These are phyloP conservation scores for Sisymbrium irio DNA, from an alignment of 345 rosid species.

Conservation along the genomic window DNA sequence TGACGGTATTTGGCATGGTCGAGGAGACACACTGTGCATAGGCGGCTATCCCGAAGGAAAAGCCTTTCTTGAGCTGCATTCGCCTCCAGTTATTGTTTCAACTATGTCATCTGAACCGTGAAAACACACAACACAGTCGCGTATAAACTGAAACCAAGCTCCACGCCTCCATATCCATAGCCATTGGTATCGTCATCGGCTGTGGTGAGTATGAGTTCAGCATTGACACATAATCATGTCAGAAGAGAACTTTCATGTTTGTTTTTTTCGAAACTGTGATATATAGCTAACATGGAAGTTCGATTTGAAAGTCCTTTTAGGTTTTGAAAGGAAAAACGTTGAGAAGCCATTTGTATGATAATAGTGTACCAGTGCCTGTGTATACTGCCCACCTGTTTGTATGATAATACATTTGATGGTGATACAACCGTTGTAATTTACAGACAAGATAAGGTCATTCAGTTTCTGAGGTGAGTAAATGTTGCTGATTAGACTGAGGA, in stretches of 20 bases:
- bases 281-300: conserved; percentile 23
- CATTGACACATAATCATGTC: conserved; percentile 1
- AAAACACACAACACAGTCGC: neutral
- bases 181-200: neutral
- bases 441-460: neutral
- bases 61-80: conserved; percentile 49
- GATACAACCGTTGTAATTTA: neutral
- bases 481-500: neutral
- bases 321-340: neutral
- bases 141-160: neutral
- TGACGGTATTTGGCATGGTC: conserved; percentile 91
- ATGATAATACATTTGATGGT: neutral
- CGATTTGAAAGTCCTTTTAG: neutral
- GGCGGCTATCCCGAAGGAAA: conserved; percentile 58
- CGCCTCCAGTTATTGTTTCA: conserved; percentile 42
- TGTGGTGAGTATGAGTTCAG: neutral
- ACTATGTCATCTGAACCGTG: conserved; percentile 42
- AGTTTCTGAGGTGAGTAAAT: neutral
- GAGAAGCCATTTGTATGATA: conserved; percentile 17
- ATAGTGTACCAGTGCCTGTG: conserved; percentile 7
- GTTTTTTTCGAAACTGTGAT: conserved; percentile 25
- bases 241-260: conserved; percentile 17
- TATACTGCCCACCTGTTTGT: conserved; percentile 1
- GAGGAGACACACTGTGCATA: conserved; percentile 81
- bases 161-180: neutral